Conservation (phyloP, 2,329 filamentous ascomycete genomes). For the Penicillium olsonii region DNA sequence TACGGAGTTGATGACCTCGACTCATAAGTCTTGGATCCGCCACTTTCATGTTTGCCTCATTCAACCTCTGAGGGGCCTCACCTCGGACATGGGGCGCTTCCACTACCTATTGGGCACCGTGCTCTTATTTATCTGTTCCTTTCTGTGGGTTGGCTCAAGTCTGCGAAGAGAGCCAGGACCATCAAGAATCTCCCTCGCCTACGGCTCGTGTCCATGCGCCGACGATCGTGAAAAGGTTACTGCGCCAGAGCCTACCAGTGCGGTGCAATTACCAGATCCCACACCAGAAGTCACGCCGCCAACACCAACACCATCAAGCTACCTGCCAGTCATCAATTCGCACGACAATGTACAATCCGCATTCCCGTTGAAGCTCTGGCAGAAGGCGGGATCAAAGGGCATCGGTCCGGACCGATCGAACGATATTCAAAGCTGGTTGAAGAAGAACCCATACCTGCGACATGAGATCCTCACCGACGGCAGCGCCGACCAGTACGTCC, state of each 20-base stretch:
- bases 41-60: neutral
- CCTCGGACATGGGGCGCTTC: constrained; percentile 5
- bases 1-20: neutral
- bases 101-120: constrained; percentile 12
- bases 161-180: neutral
- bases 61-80: neutral
- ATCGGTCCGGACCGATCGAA: constrained; percentile 1
- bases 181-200: neutral
- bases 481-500: constrained; percentile 34
- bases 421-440: constrained; percentile 25
- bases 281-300: neutral
- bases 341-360: neutral
- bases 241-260: neutral
- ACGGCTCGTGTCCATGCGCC: neutral
- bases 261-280: neutral
- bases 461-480: constrained; percentile 36
- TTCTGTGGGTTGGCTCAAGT: constrained; percentile 8
- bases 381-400: constrained; percentile 11
- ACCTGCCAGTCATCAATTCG: neutral
- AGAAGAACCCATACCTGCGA: constrained; percentile 31
- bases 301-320: constrained; percentile 5
- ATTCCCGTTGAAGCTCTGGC: constrained; percentile 18
- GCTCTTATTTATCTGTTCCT: constrained; percentile 3
- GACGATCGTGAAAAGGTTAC: neutral
- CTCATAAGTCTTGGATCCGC: neutral